Evolutionary conservation across 2,329 filamentous ascomycete species (phyloP).

Genomic region (Cytospora leucostoma): DNA sequence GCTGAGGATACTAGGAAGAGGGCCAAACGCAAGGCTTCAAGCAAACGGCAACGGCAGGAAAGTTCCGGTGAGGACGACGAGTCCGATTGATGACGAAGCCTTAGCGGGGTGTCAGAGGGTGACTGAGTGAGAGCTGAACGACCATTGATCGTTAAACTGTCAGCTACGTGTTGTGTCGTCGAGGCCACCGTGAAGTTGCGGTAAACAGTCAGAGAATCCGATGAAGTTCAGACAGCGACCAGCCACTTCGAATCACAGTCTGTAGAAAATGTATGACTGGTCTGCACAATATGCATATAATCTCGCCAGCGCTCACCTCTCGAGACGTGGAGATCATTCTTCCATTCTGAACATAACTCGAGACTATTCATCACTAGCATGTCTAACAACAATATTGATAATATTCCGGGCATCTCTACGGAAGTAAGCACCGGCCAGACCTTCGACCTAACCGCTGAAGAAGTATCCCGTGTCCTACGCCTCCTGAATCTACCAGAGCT

Average conservation of each 20-base stretch:
- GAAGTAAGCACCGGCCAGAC: background rate
- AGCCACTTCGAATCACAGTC: background rate
- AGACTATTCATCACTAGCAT: background rate
- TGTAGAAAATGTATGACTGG: background rate
- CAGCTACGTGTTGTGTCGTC: background rate
- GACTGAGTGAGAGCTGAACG: background rate
- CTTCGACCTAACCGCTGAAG: background rate
- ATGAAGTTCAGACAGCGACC: background rate
- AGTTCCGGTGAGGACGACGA: conserved; percentile 7
- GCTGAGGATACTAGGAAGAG: conserved; percentile 37
- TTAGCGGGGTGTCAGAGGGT: background rate
- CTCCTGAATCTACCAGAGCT: background rate
- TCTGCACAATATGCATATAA: background rate
- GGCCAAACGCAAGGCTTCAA: conserved; percentile 4
- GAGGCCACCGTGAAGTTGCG: background rate
- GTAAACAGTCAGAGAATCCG: background rate
- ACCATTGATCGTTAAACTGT: background rate
- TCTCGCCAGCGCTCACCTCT: background rate
- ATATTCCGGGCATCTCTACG: background rate
- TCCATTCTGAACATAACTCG: background rate
- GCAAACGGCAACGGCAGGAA: background rate
- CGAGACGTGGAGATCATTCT: background rate
- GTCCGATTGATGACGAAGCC: conserved; percentile 1
- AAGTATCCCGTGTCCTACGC: background rate
- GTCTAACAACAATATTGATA: background rate